phyloP scores from a whole-genome alignment of 192 early-diverging fungal genomes.

The Coemansia sp. region DNA sequence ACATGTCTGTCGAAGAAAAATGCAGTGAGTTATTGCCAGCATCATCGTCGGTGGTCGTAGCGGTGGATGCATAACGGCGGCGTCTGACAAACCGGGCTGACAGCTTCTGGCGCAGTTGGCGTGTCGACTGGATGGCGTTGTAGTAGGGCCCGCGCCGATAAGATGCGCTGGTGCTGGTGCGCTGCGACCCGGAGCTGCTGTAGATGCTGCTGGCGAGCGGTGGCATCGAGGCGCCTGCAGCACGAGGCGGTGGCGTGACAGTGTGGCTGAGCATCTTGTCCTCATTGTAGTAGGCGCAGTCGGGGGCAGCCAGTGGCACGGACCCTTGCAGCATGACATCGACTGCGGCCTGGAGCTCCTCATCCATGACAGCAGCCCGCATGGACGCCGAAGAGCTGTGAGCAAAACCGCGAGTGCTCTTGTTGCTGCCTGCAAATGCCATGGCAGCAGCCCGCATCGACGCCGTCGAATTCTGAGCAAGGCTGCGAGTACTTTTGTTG shows the following conservation, averaged over 20 bases:
- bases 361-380: conserved; percentile 17
- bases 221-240: not conserved
- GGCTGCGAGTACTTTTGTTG: not conserved
- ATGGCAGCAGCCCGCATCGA: conserved; percentile 16
- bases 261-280: conserved; percentile 3
- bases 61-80: not conserved
- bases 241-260: not conserved
- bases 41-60: not conserved
- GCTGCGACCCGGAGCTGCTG: conserved; percentile 5
- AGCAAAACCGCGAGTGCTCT: not conserved
- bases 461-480: conserved; percentile 2
- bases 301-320: not conserved
- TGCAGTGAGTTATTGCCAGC: not conserved
- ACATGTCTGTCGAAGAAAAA: not conserved
- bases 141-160: not conserved
- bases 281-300: not conserved
- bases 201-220: not conserved
- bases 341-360: conserved; percentile 40
- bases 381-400: conserved; percentile 5
- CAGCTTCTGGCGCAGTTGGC: conserved; percentile 13
- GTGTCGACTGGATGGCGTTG: not conserved
- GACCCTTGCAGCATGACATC: conserved; percentile 36
- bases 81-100: conserved; percentile 10
- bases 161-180: not conserved
- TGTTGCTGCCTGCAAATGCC: conserved; percentile 7